Evolutionary conservation across 1,284 basidiomycete species (phyloP), one percentile per base, ranked within the genome.

Genomic region (Malassezia arunalokei): DNA sequence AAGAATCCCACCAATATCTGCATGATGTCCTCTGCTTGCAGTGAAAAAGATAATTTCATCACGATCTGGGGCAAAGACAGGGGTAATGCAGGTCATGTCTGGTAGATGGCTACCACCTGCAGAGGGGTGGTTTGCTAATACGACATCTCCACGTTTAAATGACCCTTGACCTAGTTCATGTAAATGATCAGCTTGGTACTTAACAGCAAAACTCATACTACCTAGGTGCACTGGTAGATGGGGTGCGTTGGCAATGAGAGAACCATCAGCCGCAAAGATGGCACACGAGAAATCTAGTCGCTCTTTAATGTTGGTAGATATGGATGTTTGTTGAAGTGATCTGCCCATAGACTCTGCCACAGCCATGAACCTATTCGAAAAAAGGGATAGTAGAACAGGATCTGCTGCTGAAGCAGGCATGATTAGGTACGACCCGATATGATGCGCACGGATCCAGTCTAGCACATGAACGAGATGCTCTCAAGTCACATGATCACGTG

Each of bases 271-370:
- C 1, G 85, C 83, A 65, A 94, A 92, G 40, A 94, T 77, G 0
- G 88, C 89, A 71, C 88, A 77, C 7, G 85, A 87, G 71, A 86
- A 89, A 74, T 89, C 87, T 24, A 89, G 79, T 4, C 87, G 79
- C 70, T 89, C 86, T 73, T 89, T 88, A 77, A 89, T 89, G 68
- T 89, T 89, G 15, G 86, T 88, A 63, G 83, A 85, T 63, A 92
- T 90, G 2, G 86, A 83, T 0, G 88, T 91, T 75, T 92, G 86
- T 43, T 71, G 86, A 8, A 92, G 77, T 0, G 85, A 85, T 31
- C 85, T 79, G 29, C 88, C 89, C 88, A 91, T 92, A 3, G 88
- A 87, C 73, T 92, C 86, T 5, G 87, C 87, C 8, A 89, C 84
- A 66, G 83, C 83, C 85, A 89, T 89, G 77, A 89, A 90, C 49